Base-by-base conservation (phyloP, 2,329 filamentous ascomycete genomes). In the Alternaria postmessia region DNA sequence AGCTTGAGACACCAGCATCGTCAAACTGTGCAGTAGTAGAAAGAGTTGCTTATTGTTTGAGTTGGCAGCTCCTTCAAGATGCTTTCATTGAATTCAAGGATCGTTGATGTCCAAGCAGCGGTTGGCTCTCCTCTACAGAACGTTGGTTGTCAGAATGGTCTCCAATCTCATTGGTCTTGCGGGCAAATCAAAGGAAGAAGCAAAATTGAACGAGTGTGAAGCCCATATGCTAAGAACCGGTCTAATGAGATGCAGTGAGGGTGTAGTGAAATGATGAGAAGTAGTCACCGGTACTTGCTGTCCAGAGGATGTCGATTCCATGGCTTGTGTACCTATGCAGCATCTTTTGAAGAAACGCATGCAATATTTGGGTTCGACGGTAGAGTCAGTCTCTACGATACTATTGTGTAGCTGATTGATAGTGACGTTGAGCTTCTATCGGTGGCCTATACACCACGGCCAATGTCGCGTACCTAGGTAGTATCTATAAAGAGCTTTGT, bases 191-290 rank as follows among this genome's bases (percentile, higher is more conserved):
- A 20, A 57, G 54, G 39, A 57, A 18, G 24, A 53, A 57, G 24
- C 55, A 57, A 7, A 57, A 30, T 20, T 48, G 41, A 9, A 52
- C 36, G 30, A 53, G 36, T 22, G 48, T 24, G 28, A 57, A 52
- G 3, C 32, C 41, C 48, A 57, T 57, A n/a, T 48, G 55, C 26
- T 57, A n/a, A 26, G 55, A 48, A 53, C 30, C 36, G 18, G 24
- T 38, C 12, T 22, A 39, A 20, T 41, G 42, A 51, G 39, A 57
- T 14, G 48, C 41, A 1, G 34, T 24, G 22, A 24, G 42, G 39
- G 53, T 14, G 48, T 32, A 1, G 34, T 24, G 22, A 24, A 24
- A 24, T 6, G 5, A 24, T 24, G 22, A 24, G 22, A 24, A 24
- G 22, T 6, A 24, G 22, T 24, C 22, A 24, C 22, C 22, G 6